A percentile compares a stretch with the other conserved stretches of the same genome.
phyloP scores from a whole-genome alignment of 305 asterid species.

The Salvia sclarea region DNA sequence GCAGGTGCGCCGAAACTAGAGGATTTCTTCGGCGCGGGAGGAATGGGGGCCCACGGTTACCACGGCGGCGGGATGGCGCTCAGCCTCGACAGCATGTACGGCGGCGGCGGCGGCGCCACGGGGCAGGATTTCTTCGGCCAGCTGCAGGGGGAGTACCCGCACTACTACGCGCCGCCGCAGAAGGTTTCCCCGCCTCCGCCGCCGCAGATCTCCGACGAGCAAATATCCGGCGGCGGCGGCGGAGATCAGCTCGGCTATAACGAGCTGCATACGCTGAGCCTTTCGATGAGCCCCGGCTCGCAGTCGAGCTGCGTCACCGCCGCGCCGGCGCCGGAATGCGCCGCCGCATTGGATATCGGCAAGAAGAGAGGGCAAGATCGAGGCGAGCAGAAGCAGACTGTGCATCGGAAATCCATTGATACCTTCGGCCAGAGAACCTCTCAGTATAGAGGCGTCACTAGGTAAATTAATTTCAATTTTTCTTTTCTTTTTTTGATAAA shows the following conservation, averaged over 20 bases:
- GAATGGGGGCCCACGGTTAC: constrained; percentile 70
- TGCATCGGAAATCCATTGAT: constrained; percentile 89
- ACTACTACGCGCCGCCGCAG: constrained; percentile 44
- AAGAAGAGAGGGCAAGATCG: constrained; percentile 73
- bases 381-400: constrained; percentile 63
- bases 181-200: constrained; percentile 43
- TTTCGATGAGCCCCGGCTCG: constrained; percentile 78
- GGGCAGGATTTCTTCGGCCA: too few species aligned
- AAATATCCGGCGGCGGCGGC: constrained; percentile 34
- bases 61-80: constrained; percentile 64
- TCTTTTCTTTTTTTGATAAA: not conserved
- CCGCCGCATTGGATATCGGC: too few species aligned
- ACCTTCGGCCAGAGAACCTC: constrained; percentile 96
- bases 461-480: constrained; percentile 31
- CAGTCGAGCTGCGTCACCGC: constrained; percentile 69
- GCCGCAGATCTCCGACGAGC: constrained; percentile 49
- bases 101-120: constrained; percentile 48
- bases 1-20: constrained; percentile 84
- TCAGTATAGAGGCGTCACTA: constrained; percentile 95
- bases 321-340: too few species aligned
- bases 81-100: constrained; percentile 79
- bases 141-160: too few species aligned
- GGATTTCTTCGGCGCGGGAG: constrained; percentile 87
- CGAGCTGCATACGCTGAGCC: constrained; percentile 59
- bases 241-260: constrained; percentile 52